Percentiles rank a stretch among this genome's conserved stretches.
phyloP scores from a whole-genome alignment of 192 early-diverging fungal genomes.

The Backusella macrospora region DNA sequence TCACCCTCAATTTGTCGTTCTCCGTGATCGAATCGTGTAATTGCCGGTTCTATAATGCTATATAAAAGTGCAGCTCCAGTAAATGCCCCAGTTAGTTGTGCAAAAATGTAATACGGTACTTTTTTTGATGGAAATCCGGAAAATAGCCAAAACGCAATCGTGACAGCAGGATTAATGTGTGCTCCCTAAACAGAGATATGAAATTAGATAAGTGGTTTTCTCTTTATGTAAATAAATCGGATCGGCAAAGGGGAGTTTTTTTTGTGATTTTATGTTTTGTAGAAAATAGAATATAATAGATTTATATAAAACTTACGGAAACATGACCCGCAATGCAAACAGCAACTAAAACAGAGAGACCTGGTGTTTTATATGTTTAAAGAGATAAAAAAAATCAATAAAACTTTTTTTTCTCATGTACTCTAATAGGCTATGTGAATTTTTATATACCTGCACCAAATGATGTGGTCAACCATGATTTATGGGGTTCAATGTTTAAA shows the following conservation, averaged over 20 bases:
- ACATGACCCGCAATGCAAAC: constrained; percentile 65
- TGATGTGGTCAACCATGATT: constrained; percentile 39
- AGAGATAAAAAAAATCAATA: background rate
- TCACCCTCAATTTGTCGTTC: constrained; percentile 43
- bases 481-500: constrained; percentile 41
- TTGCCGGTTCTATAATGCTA: constrained; percentile 59
- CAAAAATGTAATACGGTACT: constrained; percentile 62
- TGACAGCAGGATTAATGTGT: constrained; percentile 81
- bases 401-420: background rate
- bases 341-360: constrained; percentile 64
- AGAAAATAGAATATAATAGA: background rate
- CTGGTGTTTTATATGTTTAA: constrained; percentile 41
- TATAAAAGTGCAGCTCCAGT: constrained; percentile 71
- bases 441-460: constrained; percentile 18
- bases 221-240: background rate
- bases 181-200: constrained; percentile 53
- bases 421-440: too few species aligned
- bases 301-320: constrained; percentile 47
- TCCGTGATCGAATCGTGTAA: constrained; percentile 55
- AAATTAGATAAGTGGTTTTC: background rate
- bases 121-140: constrained; percentile 72
- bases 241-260: background rate
- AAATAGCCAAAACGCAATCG: constrained; percentile 65
- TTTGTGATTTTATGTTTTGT: background rate
- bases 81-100: constrained; percentile 76